phyloP scores from a whole-genome alignment of 176 grass and related monocot genomes.

The Phoenix dactylifera region DNA sequence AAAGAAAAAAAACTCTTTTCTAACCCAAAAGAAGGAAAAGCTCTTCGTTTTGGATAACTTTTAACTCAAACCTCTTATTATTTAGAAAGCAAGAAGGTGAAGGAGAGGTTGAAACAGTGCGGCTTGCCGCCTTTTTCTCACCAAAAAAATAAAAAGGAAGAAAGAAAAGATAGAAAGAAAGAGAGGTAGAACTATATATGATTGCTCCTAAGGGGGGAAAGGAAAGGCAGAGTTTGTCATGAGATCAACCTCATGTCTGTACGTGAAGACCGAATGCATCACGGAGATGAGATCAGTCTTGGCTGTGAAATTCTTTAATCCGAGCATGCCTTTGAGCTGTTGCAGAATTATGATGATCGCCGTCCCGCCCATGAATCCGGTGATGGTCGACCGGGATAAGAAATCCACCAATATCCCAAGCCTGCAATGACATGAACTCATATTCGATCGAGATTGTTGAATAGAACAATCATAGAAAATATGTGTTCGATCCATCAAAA shows the following conservation, averaged over 20 bases:
- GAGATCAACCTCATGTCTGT: constrained; percentile 50
- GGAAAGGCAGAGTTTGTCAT: background rate
- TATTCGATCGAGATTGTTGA: background rate
- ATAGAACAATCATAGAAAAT: too few relatives aligned
- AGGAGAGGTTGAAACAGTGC: too few relatives aligned
- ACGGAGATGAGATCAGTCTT: constrained; percentile 88
- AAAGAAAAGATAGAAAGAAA: too few relatives aligned
- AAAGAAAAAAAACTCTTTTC: too few relatives aligned
- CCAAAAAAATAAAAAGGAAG: too few relatives aligned
- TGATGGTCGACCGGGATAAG: constrained; percentile 80
- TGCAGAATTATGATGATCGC: constrained; percentile 86
- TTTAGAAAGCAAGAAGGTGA: too few relatives aligned
- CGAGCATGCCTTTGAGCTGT: constrained; percentile 89
- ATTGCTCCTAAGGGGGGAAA: too few relatives aligned
- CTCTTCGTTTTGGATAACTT: too few relatives aligned
- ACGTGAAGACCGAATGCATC: constrained; percentile 37
- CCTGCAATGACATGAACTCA: constrained; percentile 18
- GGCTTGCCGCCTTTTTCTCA: too few relatives aligned
- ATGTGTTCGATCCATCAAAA: background rate
- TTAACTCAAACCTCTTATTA: too few relatives aligned
- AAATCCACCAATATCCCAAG: constrained; percentile 91
- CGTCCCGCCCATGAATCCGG: constrained; percentile 94
- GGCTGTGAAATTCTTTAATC: constrained; percentile 74
- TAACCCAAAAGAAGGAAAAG: too few relatives aligned
- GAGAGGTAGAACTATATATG: too few relatives aligned